Conservation (phyloP, 176 grass and related monocot species). For the Secale cereale region DNA sequence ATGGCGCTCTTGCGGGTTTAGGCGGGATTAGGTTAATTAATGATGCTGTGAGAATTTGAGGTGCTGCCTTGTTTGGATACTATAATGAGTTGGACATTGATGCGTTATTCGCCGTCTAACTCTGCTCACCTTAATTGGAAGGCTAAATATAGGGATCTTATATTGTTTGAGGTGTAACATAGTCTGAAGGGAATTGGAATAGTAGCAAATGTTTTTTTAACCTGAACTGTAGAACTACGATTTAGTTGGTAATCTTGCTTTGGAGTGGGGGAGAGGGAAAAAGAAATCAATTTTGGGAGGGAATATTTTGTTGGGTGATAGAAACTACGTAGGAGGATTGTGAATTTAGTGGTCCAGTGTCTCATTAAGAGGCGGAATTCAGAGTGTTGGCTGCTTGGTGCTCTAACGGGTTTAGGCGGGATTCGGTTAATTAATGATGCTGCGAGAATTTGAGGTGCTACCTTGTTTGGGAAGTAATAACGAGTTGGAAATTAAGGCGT, state of each 20-base stretch:
- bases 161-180: neutral
- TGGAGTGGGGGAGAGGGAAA: neutral
- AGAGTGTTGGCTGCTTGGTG: neutral
- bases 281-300: neutral
- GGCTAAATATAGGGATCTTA: neutral
- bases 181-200: neutral
- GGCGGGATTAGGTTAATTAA: constrained; percentile 13
- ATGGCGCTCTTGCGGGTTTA: neutral
- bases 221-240: no score
- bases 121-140: neutral
- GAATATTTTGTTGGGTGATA: neutral
- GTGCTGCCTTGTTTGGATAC: neutral
- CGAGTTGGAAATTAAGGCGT: neutral
- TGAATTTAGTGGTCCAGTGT: neutral
- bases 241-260: neutral
- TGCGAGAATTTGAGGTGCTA: neutral
- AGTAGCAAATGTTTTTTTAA: neutral
- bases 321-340: neutral
- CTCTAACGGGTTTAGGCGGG: neutral
- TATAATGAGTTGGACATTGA: neutral
- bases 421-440: constrained; percentile 16
- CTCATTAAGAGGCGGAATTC: neutral
- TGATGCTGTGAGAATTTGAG: neutral
- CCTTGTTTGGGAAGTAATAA: constrained; percentile 16
- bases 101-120: neutral